Evolutionary conservation across 306 rosid genomes (phyloP), one percentile per base, ranked within the genome.

Genomic region (Arachis stenosperma): DNA sequence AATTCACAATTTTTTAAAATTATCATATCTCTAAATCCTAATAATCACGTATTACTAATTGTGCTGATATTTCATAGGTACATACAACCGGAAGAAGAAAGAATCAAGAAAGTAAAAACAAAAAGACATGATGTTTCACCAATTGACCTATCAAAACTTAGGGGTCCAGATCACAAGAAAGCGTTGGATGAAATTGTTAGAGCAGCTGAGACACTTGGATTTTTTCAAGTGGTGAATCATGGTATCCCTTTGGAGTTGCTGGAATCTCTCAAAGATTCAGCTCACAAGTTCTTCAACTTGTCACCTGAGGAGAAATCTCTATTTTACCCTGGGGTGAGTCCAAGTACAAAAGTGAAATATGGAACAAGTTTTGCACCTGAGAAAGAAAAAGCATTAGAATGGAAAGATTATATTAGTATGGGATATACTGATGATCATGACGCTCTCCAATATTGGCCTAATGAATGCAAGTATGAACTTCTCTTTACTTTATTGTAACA

Each of bases 331-430:
- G 86, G 89, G 7, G 71, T 65, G 65, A 81, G 87, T 44, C 86
- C 86, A 2, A 75, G 84, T 69, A 73, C 82, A 0, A 22, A 29
- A 33, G 79, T 90, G 12, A 88, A 76, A 75, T 86, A 84, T 29
- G 88, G 85, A 3, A 90, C 90, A 2, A 88, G 91, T 81, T 90
- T 90, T 70, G 89, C 43, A 27, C 96, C 96, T 6, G 88, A 89
- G 84, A 85, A 79, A 51, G 96, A 89, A 75, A 78, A 73, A 56
- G 85, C 87, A 0, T 74, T 89, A 84, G 90, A 87, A 61, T 89
- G 96, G 92, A 89, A 84, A 76, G 92, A 87, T 43, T 85, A 85
- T 53, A 48, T 87, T 2, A 83, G 84, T 27, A 83, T 89, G 96
- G 75, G 61, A 11, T 85, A 81, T 47, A 81, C 71, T 41, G 47